Percentiles rank a stretch among this genome's conserved stretches.
Evolutionary conservation across 768 basidiomycete genomes (phyloP).

Genomic region (Xanthoconium purpureum): DNA sequence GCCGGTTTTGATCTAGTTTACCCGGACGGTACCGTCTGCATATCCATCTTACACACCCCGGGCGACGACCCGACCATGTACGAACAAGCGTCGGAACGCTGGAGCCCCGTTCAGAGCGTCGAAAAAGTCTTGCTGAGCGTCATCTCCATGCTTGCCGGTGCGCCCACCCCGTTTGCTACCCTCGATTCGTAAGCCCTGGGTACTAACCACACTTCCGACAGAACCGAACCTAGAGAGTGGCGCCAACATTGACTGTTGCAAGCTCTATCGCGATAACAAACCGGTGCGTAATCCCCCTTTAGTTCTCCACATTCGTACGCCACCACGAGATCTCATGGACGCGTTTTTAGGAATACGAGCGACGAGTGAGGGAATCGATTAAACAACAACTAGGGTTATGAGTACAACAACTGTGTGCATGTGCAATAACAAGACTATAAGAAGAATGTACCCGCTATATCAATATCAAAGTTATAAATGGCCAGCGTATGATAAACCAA

Average conservation of each 20-base stretch:
- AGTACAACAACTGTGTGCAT: constrained; percentile 6
- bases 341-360: constrained; percentile 74
- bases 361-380: constrained; percentile 78
- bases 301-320: not conserved
- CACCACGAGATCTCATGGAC: not conserved
- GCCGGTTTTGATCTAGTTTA: constrained; percentile 61
- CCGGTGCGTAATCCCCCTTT: constrained; percentile 33
- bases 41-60: constrained; percentile 95
- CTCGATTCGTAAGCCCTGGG: no score
- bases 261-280: constrained; percentile 88
- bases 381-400: constrained; percentile 80
- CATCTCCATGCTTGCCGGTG: constrained; percentile 94
- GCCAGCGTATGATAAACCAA: not conserved
- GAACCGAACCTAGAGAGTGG: constrained; percentile 98
- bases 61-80: constrained; percentile 92
- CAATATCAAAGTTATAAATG: not conserved
- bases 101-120: constrained; percentile 98
- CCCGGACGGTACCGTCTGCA: constrained; percentile 94
- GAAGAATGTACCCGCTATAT: constrained; percentile 9
- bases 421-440: constrained; percentile 15
- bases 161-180: constrained; percentile 19
- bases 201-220: constrained; percentile 20
- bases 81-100: constrained; percentile 92
- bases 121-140: constrained; percentile 97
- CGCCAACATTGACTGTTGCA: constrained; percentile 96